Percentiles rank a stretch among this genome's conserved stretches.
Conservation (phyloP, 768 basidiomycete species). For the Zangia roseola region DNA sequence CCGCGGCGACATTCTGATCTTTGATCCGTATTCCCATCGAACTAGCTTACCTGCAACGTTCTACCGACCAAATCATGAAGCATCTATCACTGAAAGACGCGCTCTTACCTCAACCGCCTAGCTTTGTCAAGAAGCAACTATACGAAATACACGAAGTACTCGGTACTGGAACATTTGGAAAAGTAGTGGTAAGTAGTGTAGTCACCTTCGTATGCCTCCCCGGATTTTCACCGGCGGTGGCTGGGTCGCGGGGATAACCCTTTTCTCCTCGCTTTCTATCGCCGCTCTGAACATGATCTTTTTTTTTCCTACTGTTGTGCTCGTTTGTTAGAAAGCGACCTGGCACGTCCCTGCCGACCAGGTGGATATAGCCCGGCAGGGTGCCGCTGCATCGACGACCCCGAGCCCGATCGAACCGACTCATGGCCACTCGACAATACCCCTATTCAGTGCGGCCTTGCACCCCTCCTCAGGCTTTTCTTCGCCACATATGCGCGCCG, state of each 20-base stretch:
- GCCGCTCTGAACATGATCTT: not conserved
- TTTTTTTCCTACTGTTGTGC: not conserved
- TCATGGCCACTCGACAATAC: constrained; percentile 27
- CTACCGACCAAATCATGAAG: constrained; percentile 23
- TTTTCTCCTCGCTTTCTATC: not conserved
- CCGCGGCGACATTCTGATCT: not conserved
- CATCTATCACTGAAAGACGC: constrained; percentile 48
- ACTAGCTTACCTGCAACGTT: not conserved
- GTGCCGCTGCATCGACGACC: constrained; percentile 45
- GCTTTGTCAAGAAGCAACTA: constrained; percentile 81
- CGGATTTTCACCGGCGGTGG: not conserved
- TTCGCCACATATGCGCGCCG: constrained; percentile 27
- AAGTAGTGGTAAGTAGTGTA: constrained; percentile 66
- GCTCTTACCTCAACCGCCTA: constrained; percentile 79
- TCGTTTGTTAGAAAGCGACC: constrained; percentile 54
- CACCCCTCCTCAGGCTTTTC: constrained; percentile 19
- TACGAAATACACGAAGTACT: constrained; percentile 73
- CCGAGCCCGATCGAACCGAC: constrained; percentile 19
- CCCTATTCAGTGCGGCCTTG: constrained; percentile 27
- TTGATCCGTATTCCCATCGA: not conserved
- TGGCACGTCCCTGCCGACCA: constrained; percentile 75
- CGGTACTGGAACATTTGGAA: constrained; percentile 87
- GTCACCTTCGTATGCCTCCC: not conserved
- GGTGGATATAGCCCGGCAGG: constrained; percentile 52
- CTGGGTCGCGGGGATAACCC: not conserved